Evolutionary conservation across 2,329 filamentous ascomycete genomes (phyloP), one percentile per base, ranked within the genome.

Genomic region (Metarhizium sp.): DNA sequence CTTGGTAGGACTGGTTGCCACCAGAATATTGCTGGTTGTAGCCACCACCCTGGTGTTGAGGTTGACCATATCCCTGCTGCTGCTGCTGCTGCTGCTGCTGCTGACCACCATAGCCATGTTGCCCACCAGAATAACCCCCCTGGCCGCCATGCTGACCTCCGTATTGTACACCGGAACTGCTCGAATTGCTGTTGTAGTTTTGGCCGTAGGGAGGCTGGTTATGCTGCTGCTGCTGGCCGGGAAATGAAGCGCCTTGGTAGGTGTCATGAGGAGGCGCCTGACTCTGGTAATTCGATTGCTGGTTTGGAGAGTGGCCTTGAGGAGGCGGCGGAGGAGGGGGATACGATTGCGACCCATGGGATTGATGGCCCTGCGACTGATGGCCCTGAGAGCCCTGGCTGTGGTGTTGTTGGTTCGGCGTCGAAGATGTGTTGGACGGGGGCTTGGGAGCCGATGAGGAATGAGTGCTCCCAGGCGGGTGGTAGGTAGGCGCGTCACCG

Each of bases 401-500:
- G 16, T 61, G 52, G 54, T 60, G 61, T n/a, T 58, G 54, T 58
- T 66, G 62, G 6, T 66, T 69, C 51, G 65, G 59, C n/a, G 67
- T 66, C 34, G 65, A 59, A 36, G 51, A 40, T 6, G 40, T 49
- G 54, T 63, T 60, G 32, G 63, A 56, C 13, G 60, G 57, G 13
- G 63, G 60, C 43, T 61, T 62, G 29, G 58, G 59, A 30, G 59
- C 59, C 47, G 66, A 66, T 40, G 66, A 62, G 29, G 59, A 61
- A 34, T 65, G 62, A 43, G 62, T 55, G 32, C 62, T 64, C 16
- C 67, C 65, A 11, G 68, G 64, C 10, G 72, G 70, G 18, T 73
- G 66, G 57, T 73, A 73, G 5, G 69, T 72, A 13, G 86, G 86
- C 43, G 84, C 81, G 55, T 80, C 75, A 55, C 84, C 75, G 56